Evolutionary conservation across 331 rosid species (phyloP).

Genomic region (Erythrophleum ivorense): DNA sequence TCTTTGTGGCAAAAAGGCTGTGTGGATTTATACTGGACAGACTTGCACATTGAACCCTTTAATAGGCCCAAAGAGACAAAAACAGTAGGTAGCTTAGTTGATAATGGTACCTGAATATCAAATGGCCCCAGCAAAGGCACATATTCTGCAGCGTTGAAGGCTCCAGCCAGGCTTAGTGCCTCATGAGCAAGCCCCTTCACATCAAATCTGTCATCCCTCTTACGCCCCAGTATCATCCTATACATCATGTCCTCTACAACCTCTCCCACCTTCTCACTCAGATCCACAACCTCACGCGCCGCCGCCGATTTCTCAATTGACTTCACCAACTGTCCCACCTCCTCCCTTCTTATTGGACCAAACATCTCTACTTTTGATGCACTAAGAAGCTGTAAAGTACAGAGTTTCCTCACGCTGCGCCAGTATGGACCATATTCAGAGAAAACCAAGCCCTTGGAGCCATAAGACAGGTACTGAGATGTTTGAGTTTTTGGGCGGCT

Average conservation of each 20-base stretch:
- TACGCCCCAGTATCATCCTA: slow-evolving; percentile 38
- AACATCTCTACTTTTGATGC: slow-evolving; percentile 30
- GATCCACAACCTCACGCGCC: slow-evolving; percentile 26
- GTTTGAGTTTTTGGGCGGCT: slow-evolving; percentile 38
- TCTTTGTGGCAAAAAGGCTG: no score
- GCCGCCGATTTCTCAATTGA: neutral
- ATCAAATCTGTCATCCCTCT: slow-evolving; percentile 22
- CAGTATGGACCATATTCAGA: slow-evolving; percentile 44
- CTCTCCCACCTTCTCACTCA: neutral
- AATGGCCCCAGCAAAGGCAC: slow-evolving; percentile 22
- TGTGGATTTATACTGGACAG: no score
- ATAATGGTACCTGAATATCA: neutral
- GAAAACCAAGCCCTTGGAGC: slow-evolving; percentile 29
- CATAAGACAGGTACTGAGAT: slow-evolving; percentile 5
- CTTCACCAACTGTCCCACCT: slow-evolving; percentile 28
- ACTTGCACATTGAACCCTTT: no score
- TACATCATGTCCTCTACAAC: slow-evolving; percentile 25
- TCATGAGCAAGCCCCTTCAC: slow-evolving; percentile 16
- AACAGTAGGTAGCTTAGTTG: neutral
- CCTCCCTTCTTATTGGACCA: slow-evolving; percentile 33
- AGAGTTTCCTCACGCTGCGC: slow-evolving; percentile 49
- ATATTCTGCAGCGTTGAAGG: slow-evolving; percentile 34
- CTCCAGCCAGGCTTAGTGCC: neutral
- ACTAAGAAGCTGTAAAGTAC: slow-evolving; percentile 39
- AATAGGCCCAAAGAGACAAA: no score